Percentiles rank a stretch among this genome's conserved stretches.
Evolutionary conservation across 352 stramenopile genomes (phyloP).

Genomic region (Thraustotheca clavata): DNA sequence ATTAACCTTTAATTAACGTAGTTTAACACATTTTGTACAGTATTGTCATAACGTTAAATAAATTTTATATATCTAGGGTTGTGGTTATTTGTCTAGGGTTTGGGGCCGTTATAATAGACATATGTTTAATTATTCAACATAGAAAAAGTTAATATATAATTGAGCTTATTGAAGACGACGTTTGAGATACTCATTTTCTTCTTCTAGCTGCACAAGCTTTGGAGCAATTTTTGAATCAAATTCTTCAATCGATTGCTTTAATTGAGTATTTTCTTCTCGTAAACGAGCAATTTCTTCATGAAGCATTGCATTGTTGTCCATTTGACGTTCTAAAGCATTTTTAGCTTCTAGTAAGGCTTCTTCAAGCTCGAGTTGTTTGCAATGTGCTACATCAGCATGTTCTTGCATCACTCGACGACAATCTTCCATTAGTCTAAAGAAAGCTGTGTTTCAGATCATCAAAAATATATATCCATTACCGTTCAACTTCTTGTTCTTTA

Average conservation of each 20-base stretch:
- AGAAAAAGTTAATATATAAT: too few species aligned
- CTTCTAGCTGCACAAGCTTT: slow-evolving; percentile 69
- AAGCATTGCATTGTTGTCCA: slow-evolving; percentile 80
- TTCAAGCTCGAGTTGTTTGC: slow-evolving; percentile 80
- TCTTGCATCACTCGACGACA: slow-evolving; percentile 83
- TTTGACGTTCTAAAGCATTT: slow-evolving; percentile 74
- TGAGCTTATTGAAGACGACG: not conserved
- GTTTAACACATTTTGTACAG: too few species aligned
- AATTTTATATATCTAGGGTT: too few species aligned
- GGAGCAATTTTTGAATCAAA: slow-evolving; percentile 78
- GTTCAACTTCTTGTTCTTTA: slow-evolving; percentile 74
- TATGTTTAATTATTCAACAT: too few species aligned
- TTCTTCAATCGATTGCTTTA: slow-evolving; percentile 83
- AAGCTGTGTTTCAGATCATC: not conserved
- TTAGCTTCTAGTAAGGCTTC: slow-evolving; percentile 76
- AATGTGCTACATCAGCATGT: slow-evolving; percentile 58
- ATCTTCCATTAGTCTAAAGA: slow-evolving; percentile 56
- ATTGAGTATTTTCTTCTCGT: slow-evolving; percentile 73
- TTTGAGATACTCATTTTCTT: slow-evolving; percentile 76
- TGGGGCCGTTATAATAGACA: too few species aligned
- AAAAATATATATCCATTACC: not conserved
- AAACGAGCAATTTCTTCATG: slow-evolving; percentile 66
- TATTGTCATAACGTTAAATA: too few species aligned
- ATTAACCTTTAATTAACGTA: too few species aligned
- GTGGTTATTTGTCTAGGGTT: too few species aligned